A percentile compares a stretch with the other conserved stretches of the same genome.
Conservation (phyloP, 2,329 filamentous ascomycete species). For the Coleophoma cylindrospora region DNA sequence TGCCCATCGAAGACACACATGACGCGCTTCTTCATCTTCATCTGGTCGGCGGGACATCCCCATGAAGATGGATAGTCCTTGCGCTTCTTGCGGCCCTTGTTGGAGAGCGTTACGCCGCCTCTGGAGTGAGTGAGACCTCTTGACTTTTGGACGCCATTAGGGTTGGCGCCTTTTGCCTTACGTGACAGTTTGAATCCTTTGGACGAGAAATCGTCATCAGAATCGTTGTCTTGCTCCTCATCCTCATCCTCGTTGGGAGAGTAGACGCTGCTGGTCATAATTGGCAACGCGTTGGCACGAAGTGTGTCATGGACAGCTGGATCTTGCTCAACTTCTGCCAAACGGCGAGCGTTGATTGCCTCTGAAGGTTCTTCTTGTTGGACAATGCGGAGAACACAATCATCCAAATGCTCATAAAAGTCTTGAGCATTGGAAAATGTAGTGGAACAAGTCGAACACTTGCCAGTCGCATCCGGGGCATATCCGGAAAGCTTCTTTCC, state of each 20-base stretch:
- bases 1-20: constrained; percentile 87
- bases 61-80: constrained; percentile 92
- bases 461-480: constrained; percentile 72
- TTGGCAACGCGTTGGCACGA: constrained; percentile 48
- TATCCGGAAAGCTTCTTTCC: constrained; percentile 61
- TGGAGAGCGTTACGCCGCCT: constrained; percentile 59
- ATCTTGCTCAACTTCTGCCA: constrained; percentile 63
- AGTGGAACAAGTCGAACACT: constrained; percentile 85
- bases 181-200: constrained; percentile 35
- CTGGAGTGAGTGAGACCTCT: constrained; percentile 74
- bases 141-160: constrained; percentile 57
- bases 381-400: constrained; percentile 67
- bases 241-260: constrained; percentile 38
- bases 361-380: constrained; percentile 67
- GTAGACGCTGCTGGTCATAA: constrained; percentile 38
- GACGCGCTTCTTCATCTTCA: constrained; percentile 98
- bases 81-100: constrained; percentile 76
- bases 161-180: constrained; percentile 25
- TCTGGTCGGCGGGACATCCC: constrained; percentile 87
- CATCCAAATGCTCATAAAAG: constrained; percentile 92
- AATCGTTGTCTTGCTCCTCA: constrained; percentile 51
- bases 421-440: constrained; percentile 86
- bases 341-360: constrained; percentile 61
- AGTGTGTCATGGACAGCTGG: constrained; percentile 56
- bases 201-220: constrained; percentile 51